Conservation (phyloP, 192 early-diverging fungal species). For the Coemansia interrupta region DNA sequence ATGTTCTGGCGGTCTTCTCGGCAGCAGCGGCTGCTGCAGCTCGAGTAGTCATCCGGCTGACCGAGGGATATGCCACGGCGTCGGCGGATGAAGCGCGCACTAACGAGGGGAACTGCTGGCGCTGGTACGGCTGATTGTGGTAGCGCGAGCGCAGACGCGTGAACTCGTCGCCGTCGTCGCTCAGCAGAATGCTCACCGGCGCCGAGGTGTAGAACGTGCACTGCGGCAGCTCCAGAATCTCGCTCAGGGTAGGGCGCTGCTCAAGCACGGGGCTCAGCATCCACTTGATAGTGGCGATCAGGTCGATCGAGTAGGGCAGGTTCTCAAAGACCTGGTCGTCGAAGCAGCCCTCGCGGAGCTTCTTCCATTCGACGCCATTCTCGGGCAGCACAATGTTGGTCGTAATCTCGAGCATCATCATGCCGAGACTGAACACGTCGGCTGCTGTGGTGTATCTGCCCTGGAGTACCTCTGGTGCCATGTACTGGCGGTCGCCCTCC, state of each 20-base stretch:
- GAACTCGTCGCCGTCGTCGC: constrained; percentile 18
- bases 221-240: constrained; percentile 45
- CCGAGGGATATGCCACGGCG: neutral
- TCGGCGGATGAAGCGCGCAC: constrained; percentile 33
- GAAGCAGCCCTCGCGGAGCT: constrained; percentile 73
- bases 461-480: constrained; percentile 82
- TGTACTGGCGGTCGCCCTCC: constrained; percentile 92
- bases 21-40: neutral
- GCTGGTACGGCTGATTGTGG: constrained; percentile 3
- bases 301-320: constrained; percentile 46
- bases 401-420: constrained; percentile 83
- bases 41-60: neutral
- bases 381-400: constrained; percentile 85
- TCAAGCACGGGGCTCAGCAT: constrained; percentile 64
- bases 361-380: constrained; percentile 84
- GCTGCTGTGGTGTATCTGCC: constrained; percentile 69
- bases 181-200: neutral
- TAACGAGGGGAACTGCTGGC: constrained; percentile 9
- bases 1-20: neutral
- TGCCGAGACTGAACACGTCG: constrained; percentile 91
- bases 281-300: constrained; percentile 61
- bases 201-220: constrained; percentile 27
- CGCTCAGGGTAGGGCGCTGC: constrained; percentile 56
- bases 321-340: constrained; percentile 55
- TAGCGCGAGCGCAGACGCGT: neutral